A percentile compares a stretch with the other conserved stretches of the same genome.
Evolutionary conservation across 352 stramenopile genomes (phyloP).

Genomic region (Blastocystis sp.): DNA sequence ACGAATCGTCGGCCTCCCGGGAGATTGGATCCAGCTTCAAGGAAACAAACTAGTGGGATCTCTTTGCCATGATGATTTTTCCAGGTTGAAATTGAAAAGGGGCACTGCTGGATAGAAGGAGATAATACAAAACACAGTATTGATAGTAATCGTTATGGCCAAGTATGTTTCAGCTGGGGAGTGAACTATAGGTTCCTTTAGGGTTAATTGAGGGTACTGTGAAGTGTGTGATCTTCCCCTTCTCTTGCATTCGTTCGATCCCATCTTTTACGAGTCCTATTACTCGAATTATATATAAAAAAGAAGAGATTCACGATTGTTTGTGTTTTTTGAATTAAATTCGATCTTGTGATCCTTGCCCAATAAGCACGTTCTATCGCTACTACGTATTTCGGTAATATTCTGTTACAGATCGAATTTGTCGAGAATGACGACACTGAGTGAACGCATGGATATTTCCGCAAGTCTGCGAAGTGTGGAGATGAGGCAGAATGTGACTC

Average conservation of each 20-base stretch:
- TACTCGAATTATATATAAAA: conserved; percentile 20
- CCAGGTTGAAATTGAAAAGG: conserved; percentile 34
- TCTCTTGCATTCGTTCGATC: background rate
- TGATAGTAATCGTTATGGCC: conserved; percentile 48
- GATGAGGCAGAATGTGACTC: background rate
- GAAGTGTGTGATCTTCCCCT: background rate
- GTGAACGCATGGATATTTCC: background rate
- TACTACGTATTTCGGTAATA: background rate
- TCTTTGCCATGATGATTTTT: background rate
- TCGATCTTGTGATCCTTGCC: background rate
- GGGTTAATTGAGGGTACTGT: conserved; percentile 1
- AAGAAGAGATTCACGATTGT: background rate
- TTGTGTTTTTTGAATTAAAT: conserved; percentile 8
- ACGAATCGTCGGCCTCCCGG: conserved; percentile 2
- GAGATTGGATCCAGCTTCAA: conserved; percentile 33
- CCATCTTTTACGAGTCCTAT: background rate
- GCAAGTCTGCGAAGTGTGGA: background rate
- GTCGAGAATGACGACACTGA: background rate
- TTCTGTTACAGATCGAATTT: background rate
- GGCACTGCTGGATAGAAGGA: conserved; percentile 33
- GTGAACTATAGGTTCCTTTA: background rate
- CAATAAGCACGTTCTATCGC: background rate
- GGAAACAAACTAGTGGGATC: background rate
- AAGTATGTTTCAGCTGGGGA: background rate
- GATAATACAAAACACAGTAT: conserved; percentile 37